phyloP scores from a whole-genome alignment of 805 yeast genomes.

The Metahyphopichia silvanorum region DNA sequence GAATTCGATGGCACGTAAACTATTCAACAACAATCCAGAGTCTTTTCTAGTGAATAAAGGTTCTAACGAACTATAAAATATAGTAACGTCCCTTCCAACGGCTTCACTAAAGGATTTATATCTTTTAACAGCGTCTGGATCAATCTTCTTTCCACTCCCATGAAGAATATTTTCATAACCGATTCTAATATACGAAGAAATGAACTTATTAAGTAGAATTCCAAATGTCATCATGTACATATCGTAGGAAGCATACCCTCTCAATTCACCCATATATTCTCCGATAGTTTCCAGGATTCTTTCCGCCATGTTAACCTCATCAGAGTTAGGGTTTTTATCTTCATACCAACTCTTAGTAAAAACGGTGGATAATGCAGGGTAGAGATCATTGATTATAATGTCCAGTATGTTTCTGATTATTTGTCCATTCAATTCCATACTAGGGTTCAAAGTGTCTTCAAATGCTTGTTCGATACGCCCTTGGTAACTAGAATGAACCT shows the following conservation, averaged over 20 bases:
- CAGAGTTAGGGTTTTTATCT: slow-evolving; percentile 32
- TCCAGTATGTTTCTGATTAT: slow-evolving; percentile 66
- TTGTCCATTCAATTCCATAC: slow-evolving; percentile 77
- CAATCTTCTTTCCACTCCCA: slow-evolving; percentile 41
- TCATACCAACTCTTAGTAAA: slow-evolving; percentile 74
- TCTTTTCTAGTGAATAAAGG: slow-evolving; percentile 40
- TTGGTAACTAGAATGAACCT: slow-evolving; percentile 48
- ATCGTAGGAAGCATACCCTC: slow-evolving; percentile 42
- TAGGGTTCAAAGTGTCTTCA: slow-evolving; percentile 49
- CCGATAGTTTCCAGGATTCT: slow-evolving; percentile 68
- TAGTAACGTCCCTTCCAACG: slow-evolving; percentile 34
- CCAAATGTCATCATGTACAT: slow-evolving; percentile 38
- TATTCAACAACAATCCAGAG: slow-evolving; percentile 32
- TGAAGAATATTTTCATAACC: slow-evolving; percentile 40
- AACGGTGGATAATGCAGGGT: slow-evolving; percentile 55
- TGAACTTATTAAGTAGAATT: slow-evolving; percentile 35
- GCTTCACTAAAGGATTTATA: slow-evolving; percentile 37
- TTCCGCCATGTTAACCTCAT: slow-evolving; percentile 46
- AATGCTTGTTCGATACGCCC: slow-evolving; percentile 31
- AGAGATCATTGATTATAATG: slow-evolving; percentile 70
- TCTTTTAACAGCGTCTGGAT: slow-evolving; percentile 32
- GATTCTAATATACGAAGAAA: slow-evolving; percentile 33
- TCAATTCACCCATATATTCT: slow-evolving; percentile 69
- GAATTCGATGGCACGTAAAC: slow-evolving; percentile 40
- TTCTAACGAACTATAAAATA: slow-evolving; percentile 34